Percentiles rank a stretch among this genome's conserved stretches.
phyloP scores from a whole-genome alignment of 441 rosid species.

The Erodium moschatum region DNA sequence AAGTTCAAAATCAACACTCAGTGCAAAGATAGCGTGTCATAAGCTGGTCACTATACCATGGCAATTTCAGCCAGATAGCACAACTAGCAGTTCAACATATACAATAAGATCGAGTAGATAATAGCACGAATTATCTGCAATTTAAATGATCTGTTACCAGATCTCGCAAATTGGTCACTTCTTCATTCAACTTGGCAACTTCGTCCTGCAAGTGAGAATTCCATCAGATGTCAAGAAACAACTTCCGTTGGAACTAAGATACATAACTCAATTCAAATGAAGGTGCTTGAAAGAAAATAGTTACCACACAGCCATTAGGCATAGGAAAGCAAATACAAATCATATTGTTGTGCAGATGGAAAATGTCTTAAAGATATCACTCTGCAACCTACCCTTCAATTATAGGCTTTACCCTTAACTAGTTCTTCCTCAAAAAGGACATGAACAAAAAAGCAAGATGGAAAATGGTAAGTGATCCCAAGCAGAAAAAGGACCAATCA shows the following conservation, averaged over 20 bases:
- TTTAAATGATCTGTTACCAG: constrained; percentile 32
- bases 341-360: background rate
- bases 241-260: background rate
- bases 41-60: background rate
- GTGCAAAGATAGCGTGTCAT: constrained; percentile 3
- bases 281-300: background rate
- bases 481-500: background rate
- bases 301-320: background rate
- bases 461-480: background rate
- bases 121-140: background rate
- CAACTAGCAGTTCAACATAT: constrained; percentile 4
- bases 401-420: background rate
- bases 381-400: background rate
- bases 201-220: constrained; percentile 48
- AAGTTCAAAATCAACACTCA: constrained; percentile 15
- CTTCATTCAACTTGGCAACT: constrained; percentile 51
- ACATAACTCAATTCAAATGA: background rate
- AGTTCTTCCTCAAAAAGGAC: background rate
- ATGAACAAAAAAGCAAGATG: background rate
- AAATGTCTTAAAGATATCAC: background rate
- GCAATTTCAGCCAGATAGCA: background rate
- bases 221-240: background rate
- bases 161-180: constrained; percentile 43
- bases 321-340: background rate
- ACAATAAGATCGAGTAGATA: background rate